Evolutionary conservation across 2,329 filamentous ascomycete species (phyloP), one percentile per base, ranked within the genome.

Genomic region (Cercospora berteroae): DNA sequence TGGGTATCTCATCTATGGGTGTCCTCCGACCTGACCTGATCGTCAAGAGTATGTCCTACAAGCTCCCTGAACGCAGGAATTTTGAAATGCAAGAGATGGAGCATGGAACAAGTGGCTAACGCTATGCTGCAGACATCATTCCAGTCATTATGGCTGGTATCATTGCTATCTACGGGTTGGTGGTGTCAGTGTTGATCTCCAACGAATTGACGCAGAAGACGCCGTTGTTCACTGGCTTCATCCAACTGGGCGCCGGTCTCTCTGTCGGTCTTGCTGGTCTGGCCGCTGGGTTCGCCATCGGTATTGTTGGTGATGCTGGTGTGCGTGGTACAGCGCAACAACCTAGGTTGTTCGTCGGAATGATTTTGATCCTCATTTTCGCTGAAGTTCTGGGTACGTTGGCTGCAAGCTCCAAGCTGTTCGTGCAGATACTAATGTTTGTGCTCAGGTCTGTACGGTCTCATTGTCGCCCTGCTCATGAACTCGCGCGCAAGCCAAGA

Each of bases 131-230:
- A 98, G 94, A 97, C 88, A 97, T 98, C 82, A 94, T 98, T 73
- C 95, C 95, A 81, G 95, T 98, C 83, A 97, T 99, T 89, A 99
- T 99, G 95, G 95, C 95, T 87, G 95, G 95, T 98, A 99, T 99
- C 83, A 98, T 99, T 84, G 95, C 93, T 91, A 98, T 99, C 82
- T 99, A 85, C 80, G 83, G 83, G 73, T 80, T 85, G 64, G 83
- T 85, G 77, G 83, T 85, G 62, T 84, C 82, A 55, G 83, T 85
- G 75, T 75, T 85, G 74, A 85, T 85, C 78, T 84, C 83, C 75
- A 84, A 84, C 80, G 80, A 83, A 70, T 79, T 85, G 64, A 76
- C 75, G 61, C 83, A 84, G 71, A 72, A 81, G 50, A 79, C 77
- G 36, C 79, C 83, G 48, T 81, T 85, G 48, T 85, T 82, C 78